Evolutionary conservation across 192 early-diverging fungal species (phyloP), one percentile per base, ranked within the genome.

Genomic region (Piromyces finnis): DNA sequence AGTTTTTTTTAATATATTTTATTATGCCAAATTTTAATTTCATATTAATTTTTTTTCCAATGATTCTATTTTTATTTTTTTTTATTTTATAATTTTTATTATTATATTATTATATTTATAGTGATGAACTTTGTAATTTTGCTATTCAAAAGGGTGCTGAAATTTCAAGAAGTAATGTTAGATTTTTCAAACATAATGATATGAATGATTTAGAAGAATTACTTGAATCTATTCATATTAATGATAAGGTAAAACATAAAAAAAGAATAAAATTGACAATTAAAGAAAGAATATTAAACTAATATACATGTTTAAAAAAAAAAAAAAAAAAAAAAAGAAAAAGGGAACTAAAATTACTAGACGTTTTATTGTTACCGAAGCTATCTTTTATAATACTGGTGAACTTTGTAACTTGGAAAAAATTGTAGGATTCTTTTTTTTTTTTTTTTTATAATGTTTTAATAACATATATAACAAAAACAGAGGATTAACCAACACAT

Each of bases 171-270:
- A 95, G 93, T 79, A 93, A 88, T 83, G 90, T 99, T 78, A 91
- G 92, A 81, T 96, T 89, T 87, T 99, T 91, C 84, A 96, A 96
- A 82, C 97, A 99, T 88, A 97, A 99, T 84, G 95, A 99, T 83
- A 93, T 99, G 94, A 87, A 91, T 14, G 96, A 99, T 82, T 85
- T 99, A 27, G 95, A 99, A 84, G 91, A 91, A 77, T 88, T 97
- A 28, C 86, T 99, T 78, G 80, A 89, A 78, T 78, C 78, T 78
- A 30, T 36, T 5, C 35, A 9, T 36, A 22, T 22, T 5, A 17
- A 30, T 30, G 68, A 51, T 29, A 85, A 39, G 77, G 79, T 41
- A 28, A 37, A 29, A 30, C 12, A 78, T 26, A 78, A 17, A 79
- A 29, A 22, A n/a, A n/a, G n/a, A n/a, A n/a, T n/a, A n/a, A n/a